Conservation (phyloP, 2,329 filamentous ascomycete species). For the Neoarthrinium moseri region DNA sequence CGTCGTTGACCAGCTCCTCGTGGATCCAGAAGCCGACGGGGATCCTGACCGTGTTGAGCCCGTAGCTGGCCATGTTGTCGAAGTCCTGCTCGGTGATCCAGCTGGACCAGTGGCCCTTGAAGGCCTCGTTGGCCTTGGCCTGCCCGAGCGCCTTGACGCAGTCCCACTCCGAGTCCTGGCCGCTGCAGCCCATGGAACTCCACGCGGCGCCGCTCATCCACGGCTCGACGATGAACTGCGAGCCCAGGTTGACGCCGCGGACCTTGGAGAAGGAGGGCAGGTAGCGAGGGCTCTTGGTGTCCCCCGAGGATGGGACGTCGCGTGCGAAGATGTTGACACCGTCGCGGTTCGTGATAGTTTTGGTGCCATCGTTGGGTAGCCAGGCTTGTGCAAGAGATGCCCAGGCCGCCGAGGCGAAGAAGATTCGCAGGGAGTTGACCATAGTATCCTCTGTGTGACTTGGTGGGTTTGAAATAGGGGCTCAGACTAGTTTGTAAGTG, state of each 20-base stretch:
- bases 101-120: slow-evolving; percentile 43
- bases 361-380: not conserved
- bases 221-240: slow-evolving; percentile 49
- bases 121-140: slow-evolving; percentile 40
- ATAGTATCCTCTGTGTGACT: not conserved
- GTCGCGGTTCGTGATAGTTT: too few relatives aligned
- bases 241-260: slow-evolving; percentile 48
- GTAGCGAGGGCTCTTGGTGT: too few relatives aligned
- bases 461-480: too few relatives aligned
- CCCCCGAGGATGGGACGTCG: too few relatives aligned
- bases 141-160: slow-evolving; percentile 45
- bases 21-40: slow-evolving; percentile 51
- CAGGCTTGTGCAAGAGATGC: not conserved
- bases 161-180: slow-evolving; percentile 41
- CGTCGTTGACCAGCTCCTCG: slow-evolving; percentile 41
- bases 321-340: too few relatives aligned
- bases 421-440: not conserved
- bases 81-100: slow-evolving; percentile 49
- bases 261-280: slow-evolving; percentile 5
- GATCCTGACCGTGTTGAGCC: slow-evolving; percentile 47
- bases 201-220: slow-evolving; percentile 45
- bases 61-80: slow-evolving; percentile 38
- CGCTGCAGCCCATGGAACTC: slow-evolving; percentile 44
- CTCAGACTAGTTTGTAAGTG: too few relatives aligned
- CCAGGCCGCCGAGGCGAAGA: not conserved